phyloP scores from a whole-genome alignment of 78 protist genomes.

The Acrasis kona region DNA sequence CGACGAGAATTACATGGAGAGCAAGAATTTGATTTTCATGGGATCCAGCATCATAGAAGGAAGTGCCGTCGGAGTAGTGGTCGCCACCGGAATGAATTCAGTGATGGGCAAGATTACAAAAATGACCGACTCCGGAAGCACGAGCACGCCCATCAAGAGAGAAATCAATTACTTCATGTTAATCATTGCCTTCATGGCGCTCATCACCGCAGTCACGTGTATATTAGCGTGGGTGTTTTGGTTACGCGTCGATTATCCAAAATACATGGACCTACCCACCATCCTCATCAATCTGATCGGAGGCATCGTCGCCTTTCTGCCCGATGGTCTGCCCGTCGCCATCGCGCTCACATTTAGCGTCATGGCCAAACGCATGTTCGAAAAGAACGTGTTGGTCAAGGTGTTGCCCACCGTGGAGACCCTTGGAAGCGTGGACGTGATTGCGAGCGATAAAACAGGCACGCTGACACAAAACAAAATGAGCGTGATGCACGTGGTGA shows the following conservation, averaged over 20 bases:
- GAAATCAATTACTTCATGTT: no score
- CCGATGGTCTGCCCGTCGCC: constrained; percentile 59
- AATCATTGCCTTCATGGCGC: no score
- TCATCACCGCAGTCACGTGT: no score
- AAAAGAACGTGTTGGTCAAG: constrained; percentile 36
- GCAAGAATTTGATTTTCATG: constrained; percentile 22
- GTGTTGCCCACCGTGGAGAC: constrained; percentile 56
- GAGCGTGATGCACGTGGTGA: constrained; percentile 39
- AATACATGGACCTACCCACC: no score
- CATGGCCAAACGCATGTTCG: constrained; percentile 27
- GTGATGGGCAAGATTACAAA: constrained; percentile 13
- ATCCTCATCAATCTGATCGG: constrained; percentile 32
- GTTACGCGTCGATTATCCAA: no score
- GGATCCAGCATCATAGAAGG: constrained; percentile 7
- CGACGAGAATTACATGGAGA: no score
- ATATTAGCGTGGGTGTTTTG: no score
- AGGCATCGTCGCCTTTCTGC: constrained; percentile 56
- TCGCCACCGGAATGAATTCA: neutral
- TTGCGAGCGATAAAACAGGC: constrained; percentile 63
- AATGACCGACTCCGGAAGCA: no score
- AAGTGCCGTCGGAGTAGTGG: neutral
- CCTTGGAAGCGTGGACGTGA: constrained; percentile 39
- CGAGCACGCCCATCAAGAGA: no score
- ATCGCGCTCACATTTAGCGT: constrained; percentile 43
- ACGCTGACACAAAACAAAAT: constrained; percentile 66